Evolutionary conservation across 345 rosid species (phyloP), one percentile per base, ranked within the genome.

Genomic region (Heritiera fomes): DNA sequence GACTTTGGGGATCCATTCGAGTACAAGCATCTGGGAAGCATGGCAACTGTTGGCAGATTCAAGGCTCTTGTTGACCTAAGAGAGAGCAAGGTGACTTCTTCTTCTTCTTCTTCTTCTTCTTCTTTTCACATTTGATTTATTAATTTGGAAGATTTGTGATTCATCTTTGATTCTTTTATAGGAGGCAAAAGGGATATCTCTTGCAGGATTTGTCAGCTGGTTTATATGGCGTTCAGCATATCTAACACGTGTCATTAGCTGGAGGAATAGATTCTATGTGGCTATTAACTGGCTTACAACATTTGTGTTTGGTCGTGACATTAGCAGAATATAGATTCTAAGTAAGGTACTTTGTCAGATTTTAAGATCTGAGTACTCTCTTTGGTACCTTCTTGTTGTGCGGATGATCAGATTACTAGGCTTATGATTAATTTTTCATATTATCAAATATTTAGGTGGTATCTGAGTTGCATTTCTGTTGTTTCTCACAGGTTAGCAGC

Each of bases 171-270:
- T 93, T 45, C 66, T 69, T 80, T 60, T 8, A 30, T 91, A 95
- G 97, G 98, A 91, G 56, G 90, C 87, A 10, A 92, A 89, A 80
- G 97, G 97, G 34, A 55, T 95, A 75, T 84, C 98, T 41, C 30
- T 92, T 77, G 93, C 97, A 3, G 97, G 97, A 82, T 92, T 93
- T 58, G 15, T 73, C 63, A 93, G 99, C 80, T 95, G 97, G 97
- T 88, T 93, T 84, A 83, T 95, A 77, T 95, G 98, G 97, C 93
- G 98, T 11, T 93, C 99, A n/a, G 99, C 98, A 0, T 96, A 96
- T 84, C 91, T 95, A 72, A 93, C 98, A 0, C 93, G 98, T 14
- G 95, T 95, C n/a, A 76, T 95, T 73, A 95, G 97, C 87, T 95
- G 97, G 98, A 89, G 98, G 85, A 94, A 95, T 84, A 88, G 95